Base-by-base conservation (phyloP, 2,329 filamentous ascomycete species). In the Trichoderma sp. region DNA sequence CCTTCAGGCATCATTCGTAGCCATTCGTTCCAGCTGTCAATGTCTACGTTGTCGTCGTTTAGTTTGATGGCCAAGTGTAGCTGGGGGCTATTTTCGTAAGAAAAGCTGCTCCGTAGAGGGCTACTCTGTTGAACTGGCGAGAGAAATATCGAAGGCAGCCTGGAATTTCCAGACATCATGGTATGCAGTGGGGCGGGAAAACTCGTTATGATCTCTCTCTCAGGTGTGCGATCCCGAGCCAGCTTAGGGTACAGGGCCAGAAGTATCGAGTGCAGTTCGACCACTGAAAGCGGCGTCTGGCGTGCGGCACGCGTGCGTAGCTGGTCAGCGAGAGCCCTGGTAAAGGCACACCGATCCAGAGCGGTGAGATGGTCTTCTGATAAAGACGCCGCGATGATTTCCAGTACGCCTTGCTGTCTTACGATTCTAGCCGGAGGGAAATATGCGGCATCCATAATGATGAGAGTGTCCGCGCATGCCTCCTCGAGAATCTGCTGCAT, bases 401-500 rank as follows among this genome's bases (percentile, higher is more conserved):
- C 86, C 61, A 89, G 75, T 10, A 87, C 83, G 2, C 86, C 86
- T 59, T 81, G 81, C 64, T 84, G 83, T 6, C 85, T 83, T 34
- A 82, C 78, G 74, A 86, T 83, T 70, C 81, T 84, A 2, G 84
- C 83, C 10, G 84, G 85, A 1, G 85, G 85, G 64, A 85, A 88
- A 73, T 87, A 88, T 0, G 84, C 83, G 6, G 86, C 83, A 75
- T 89, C 86, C 84, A 89, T 86, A 39, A 89, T 78, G 67, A 89
- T 81, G 24, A 89, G 79, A 5, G 84, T 85, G 74, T 89, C 86
- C 3, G 86, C 82, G 34, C 79, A 80, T 2, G 85, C 84, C 69
- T 87, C 84, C 74, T 89, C 86, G 8, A 89, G 78, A 18, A 83
- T 83, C 70, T 84, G 83, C 74, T 88, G 86, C 46, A 89, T 84